phyloP scores from a whole-genome alignment of 2,329 filamentous ascomycete species.

The Aspergillus hiratsukae region DNA sequence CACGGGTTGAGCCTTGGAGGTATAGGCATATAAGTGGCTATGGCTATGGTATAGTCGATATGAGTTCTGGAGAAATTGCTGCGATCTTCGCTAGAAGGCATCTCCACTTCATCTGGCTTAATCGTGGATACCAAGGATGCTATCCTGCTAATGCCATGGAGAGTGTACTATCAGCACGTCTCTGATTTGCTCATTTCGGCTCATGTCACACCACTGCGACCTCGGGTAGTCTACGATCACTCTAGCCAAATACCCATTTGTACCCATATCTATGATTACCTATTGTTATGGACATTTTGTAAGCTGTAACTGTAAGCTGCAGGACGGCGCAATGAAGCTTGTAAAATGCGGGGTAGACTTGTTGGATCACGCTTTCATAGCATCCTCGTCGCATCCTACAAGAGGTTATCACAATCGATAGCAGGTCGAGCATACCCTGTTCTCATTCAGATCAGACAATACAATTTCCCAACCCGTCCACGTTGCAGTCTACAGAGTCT shows the following conservation, averaged over 20 bases:
- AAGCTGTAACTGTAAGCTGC: not conserved
- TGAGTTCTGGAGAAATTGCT: not conserved
- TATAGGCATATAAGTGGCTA: not conserved
- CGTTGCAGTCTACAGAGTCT: not conserved
- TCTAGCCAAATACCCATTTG: not conserved
- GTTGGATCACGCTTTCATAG: not conserved
- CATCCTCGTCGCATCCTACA: not conserved
- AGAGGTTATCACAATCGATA: not conserved
- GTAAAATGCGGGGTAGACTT: not conserved
- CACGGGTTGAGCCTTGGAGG: not conserved
- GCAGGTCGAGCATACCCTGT: not conserved
- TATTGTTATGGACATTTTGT: not conserved
- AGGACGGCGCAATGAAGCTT: not conserved
- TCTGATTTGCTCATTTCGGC: not conserved
- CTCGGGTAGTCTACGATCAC: not conserved
- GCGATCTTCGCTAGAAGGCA: conserved; percentile 7
- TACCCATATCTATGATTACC: not conserved
- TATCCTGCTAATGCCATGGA: conserved; percentile 5
- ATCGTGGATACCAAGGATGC: conserved; percentile 1
- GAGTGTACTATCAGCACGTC: not conserved
- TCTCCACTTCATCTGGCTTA: not conserved
- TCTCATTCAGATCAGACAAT: not conserved
- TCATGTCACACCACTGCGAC: not conserved
- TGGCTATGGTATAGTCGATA: not conserved
- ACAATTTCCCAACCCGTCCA: not conserved